phyloP scores from a whole-genome alignment of 2,329 filamentous ascomycete genomes.

The Botrytis galanthina region DNA sequence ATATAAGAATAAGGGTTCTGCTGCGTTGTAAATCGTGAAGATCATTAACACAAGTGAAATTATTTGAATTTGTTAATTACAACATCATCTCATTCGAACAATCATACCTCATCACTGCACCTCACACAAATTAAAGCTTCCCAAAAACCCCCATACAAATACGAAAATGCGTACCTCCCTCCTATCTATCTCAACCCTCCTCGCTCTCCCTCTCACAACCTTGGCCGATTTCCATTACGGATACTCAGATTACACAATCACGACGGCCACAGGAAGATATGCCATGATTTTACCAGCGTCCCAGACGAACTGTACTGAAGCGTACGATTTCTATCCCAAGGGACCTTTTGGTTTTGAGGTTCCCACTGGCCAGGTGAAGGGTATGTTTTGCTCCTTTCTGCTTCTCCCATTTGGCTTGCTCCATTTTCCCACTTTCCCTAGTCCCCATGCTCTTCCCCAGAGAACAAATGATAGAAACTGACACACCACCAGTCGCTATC shows the following conservation, averaged over 20 bases:
- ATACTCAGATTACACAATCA: neutral
- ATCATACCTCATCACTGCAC: neutral
- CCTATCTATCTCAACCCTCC: neutral
- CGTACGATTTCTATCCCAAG: slow-evolving; percentile 11
- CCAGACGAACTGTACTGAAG: neutral
- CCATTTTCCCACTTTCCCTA: no score
- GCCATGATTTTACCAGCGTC: slow-evolving; percentile 10
- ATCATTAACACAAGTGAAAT: neutral
- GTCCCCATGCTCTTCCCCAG: no score
- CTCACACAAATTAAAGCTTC: neutral
- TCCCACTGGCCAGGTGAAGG: neutral
- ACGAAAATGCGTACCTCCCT: slow-evolving; percentile 1
- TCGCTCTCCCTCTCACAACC: neutral
- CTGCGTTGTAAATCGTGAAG: slow-evolving; percentile 2
- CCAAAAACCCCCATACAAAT: neutral
- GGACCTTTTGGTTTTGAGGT: slow-evolving; percentile 2
- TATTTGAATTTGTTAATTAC: neutral
- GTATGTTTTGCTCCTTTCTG: neutral
- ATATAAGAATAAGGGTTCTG: neutral
- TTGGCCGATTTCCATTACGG: slow-evolving; percentile 13
- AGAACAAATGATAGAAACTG: neutral
- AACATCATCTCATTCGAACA: neutral
- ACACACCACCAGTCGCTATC: neutral
- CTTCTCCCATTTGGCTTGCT: no score
- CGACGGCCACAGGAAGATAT: slow-evolving; percentile 1